Conservation (phyloP, 179 eudicot species). For the Heliamphora pulchella region DNA sequence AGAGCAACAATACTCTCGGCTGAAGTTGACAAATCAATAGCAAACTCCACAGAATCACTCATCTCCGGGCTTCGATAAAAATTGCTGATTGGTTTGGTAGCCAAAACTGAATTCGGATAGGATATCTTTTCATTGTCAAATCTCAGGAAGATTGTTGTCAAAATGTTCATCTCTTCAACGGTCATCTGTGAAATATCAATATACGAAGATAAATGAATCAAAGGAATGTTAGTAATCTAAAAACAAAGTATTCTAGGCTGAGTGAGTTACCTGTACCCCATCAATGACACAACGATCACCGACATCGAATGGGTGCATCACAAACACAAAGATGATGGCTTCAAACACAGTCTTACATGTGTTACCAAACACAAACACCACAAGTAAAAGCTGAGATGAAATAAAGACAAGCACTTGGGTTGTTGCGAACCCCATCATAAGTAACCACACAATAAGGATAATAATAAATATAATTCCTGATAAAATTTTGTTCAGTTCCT, state of each 20-base stretch:
- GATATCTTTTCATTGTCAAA: slow-evolving; percentile 60
- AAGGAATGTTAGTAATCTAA: not conserved
- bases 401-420: slow-evolving; percentile 63
- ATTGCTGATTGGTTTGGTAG: slow-evolving; percentile 75
- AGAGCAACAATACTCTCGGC: slow-evolving; percentile 52
- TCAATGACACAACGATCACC: slow-evolving; percentile 85
- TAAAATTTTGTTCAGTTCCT: slow-evolving; percentile 52
- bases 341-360: slow-evolving; percentile 56
- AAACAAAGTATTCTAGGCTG: not conserved
- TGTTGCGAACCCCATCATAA: slow-evolving; percentile 63
- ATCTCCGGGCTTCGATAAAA: slow-evolving; percentile 76
- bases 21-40: slow-evolving; percentile 53
- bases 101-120: slow-evolving; percentile 65
- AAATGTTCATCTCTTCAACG: slow-evolving; percentile 81
- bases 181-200: slow-evolving; percentile 37
- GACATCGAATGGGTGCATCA: slow-evolving; percentile 78
- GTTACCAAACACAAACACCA: slow-evolving; percentile 61
- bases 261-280: slow-evolving; percentile 61
- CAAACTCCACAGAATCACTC: slow-evolving; percentile 61
- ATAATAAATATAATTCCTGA: slow-evolving; percentile 33
- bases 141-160: slow-evolving; percentile 70
- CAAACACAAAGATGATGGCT: slow-evolving; percentile 57
- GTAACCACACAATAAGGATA: slow-evolving; percentile 52
- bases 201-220: not conserved
- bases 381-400: slow-evolving; percentile 63